Conservation (phyloP, 1,284 basidiomycete species). For the Boletus calvinii region DNA sequence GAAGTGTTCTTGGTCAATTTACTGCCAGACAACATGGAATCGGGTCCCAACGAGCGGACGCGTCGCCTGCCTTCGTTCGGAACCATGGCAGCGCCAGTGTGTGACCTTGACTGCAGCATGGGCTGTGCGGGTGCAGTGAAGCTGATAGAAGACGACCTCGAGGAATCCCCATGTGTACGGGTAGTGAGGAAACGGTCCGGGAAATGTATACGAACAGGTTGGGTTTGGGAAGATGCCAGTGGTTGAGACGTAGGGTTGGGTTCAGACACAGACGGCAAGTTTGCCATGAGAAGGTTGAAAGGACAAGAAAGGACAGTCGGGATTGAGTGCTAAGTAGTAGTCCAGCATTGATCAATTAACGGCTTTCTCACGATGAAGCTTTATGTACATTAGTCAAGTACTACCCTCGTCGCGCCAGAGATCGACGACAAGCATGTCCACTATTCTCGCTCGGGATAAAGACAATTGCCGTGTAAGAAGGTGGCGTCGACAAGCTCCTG, state of each 20-base stretch:
- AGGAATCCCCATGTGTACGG: conserved; percentile 27
- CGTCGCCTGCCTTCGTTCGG: conserved; percentile 20
- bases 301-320: not conserved
- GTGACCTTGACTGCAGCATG: conserved; percentile 17
- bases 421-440: conserved; percentile 10
- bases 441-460: conserved; percentile 12
- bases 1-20: conserved; percentile 18
- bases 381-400: no score
- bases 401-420: conserved; percentile 16
- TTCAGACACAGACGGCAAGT: conserved; percentile 11
- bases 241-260: conserved; percentile 8
- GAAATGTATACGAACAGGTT: conserved; percentile 29
- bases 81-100: conserved; percentile 10
- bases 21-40: conserved; percentile 19
- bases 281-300: conserved; percentile 12
- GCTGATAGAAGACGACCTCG: conserved; percentile 34
- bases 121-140: conserved; percentile 19
- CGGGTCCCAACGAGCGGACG: conserved; percentile 22
- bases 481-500: not conserved
- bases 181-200: conserved; percentile 30
- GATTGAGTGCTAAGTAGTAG: not conserved
- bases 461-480: not conserved
- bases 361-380: conserved; percentile 21
- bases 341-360: conserved; percentile 9
- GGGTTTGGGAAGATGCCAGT: conserved; percentile 2